Evolutionary conservation across 2,329 filamentous ascomycete species (phyloP).

Genomic region (Aspergillus udagawae): DNA sequence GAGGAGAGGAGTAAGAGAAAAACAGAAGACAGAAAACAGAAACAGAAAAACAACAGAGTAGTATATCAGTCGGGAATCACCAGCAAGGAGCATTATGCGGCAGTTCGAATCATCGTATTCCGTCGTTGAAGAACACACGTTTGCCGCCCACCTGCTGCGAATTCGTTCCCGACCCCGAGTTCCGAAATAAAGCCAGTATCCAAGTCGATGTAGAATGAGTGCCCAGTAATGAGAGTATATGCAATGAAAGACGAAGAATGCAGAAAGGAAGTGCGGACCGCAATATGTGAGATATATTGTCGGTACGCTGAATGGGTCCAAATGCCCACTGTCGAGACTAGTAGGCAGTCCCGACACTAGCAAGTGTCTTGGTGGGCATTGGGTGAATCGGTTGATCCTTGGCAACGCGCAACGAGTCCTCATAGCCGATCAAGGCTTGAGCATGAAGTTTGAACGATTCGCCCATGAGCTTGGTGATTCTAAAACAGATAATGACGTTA

Average conservation of each 20-base stretch:
- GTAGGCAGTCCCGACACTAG: slow-evolving; percentile 41
- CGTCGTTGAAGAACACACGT: slow-evolving; percentile 29
- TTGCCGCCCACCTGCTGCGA: slow-evolving; percentile 34
- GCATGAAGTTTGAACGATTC: slow-evolving; percentile 97
- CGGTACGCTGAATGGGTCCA: slow-evolving; percentile 13
- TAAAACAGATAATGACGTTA: slow-evolving; percentile 39
- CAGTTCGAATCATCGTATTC: slow-evolving; percentile 26
- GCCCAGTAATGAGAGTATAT: slow-evolving; percentile 31
- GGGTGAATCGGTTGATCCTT: slow-evolving; percentile 41
- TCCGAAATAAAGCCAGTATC: slow-evolving; percentile 33
- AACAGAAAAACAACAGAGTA: slow-evolving; percentile 19
- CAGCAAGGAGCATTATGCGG: slow-evolving; percentile 29
- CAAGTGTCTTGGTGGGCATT: slow-evolving; percentile 42
- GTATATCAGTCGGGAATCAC: slow-evolving; percentile 24
- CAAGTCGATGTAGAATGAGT: slow-evolving; percentile 37
- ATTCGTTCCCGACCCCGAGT: slow-evolving; percentile 31
- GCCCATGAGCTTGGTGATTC: slow-evolving; percentile 76
- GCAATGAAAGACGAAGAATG: slow-evolving; percentile 21
- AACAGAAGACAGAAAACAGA: slow-evolving; percentile 10
- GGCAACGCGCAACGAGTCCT: slow-evolving; percentile 55
- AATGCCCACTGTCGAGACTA: slow-evolving; percentile 16
- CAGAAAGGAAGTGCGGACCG: slow-evolving; percentile 17
- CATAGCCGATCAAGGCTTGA: slow-evolving; percentile 89
- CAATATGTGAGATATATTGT: slow-evolving; percentile 14
- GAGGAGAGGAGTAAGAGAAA: slow-evolving; percentile 18